A percentile compares a stretch with the other conserved stretches of the same genome.
phyloP scores from a whole-genome alignment of 2,329 filamentous ascomycete species.

The Camillea tinctor region DNA sequence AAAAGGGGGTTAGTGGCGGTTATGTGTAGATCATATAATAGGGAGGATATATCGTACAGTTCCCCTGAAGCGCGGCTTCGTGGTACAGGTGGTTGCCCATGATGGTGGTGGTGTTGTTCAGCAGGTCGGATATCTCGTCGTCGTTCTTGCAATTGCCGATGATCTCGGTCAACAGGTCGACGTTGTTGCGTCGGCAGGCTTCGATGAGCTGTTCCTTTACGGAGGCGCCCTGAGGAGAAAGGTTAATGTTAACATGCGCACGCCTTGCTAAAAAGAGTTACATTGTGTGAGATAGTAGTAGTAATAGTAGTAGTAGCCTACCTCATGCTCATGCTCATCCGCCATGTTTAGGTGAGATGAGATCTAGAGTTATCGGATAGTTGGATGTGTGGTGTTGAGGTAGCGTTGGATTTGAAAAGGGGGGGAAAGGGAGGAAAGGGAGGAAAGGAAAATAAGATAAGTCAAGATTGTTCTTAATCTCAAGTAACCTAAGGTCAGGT shows the following conservation, averaged over 20 bases:
- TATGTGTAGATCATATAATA: neutral
- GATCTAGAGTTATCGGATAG: no score
- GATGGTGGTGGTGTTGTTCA: conserved; percentile 83
- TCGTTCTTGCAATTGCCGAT: conserved; percentile 61
- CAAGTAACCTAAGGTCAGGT: neutral
- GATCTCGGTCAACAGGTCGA: conserved; percentile 75
- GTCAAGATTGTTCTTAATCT: neutral
- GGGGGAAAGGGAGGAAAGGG: neutral
- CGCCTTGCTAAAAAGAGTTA: neutral
- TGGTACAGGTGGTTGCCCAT: conserved; percentile 89
- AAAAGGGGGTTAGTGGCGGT: neutral
- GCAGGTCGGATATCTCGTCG: conserved; percentile 68
- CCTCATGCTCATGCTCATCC: conserved; percentile 35
- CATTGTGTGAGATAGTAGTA: no score
- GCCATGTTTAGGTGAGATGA: conserved; percentile 24
- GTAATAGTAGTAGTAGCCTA: conserved; percentile 16
- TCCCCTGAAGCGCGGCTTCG: conserved; percentile 80
- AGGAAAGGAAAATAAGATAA: neutral
- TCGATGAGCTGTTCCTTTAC: conserved; percentile 84
- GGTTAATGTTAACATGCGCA: conserved; percentile 8
- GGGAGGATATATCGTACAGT: conserved; percentile 58
- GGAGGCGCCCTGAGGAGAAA: conserved; percentile 71
- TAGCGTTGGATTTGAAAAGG: conserved; percentile 11
- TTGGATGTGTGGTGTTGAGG: conserved; percentile 22
- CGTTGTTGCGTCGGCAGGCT: conserved; percentile 91